Evolutionary conservation across 202 grass and related monocot species (phyloP), one percentile per base, ranked within the genome.

Genomic region (Panicum hallii): DNA sequence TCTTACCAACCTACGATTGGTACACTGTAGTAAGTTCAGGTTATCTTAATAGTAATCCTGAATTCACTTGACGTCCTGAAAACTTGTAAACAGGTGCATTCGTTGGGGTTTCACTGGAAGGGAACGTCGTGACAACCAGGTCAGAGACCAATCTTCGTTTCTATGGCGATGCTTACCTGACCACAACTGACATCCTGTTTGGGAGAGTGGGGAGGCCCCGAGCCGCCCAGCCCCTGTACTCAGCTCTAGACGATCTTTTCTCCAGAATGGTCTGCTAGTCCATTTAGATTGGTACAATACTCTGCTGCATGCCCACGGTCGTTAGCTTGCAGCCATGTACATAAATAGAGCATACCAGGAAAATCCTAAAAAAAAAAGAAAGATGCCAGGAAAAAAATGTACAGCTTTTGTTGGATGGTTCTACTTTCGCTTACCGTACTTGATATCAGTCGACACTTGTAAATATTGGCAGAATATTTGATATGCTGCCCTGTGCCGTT

Each of bases 61-160:
- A 22, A 32, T 17, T 34, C 4, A 19, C 43, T 20, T 61, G 8
- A 72, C 28, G 20, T 40, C 54, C 54, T 36, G 20, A 7, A 68
- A 89, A 79, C 30, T 49, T 63, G 13, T 0, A 26, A 75, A 80
- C 77, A 95, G 93, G 93, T 82, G 93, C 93, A 20, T 95, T 95
- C 20, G 80, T 95, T 38, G 93, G 93, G 26, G 88, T 89, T 63
- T 95, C 93, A 55, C 83, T 95, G 14, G 93, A 92, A 92, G 93
- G 90, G 42, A 95, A 92, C 63, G 50, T 95, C 1, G 93, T 92
- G 54, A 86, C 84, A 73, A 82, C 93, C 54, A 88, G 93, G 53
- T 43, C 67, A 69, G 93, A 95, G 47, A 84, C 88, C 79, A 95
- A 95, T 83, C 78, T 92, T 65, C 76, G 80, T 48, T 95, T 95